phyloP scores from a whole-genome alignment of 495 filamentous ascomycete species.

The Aspergillus conjunctus region DNA sequence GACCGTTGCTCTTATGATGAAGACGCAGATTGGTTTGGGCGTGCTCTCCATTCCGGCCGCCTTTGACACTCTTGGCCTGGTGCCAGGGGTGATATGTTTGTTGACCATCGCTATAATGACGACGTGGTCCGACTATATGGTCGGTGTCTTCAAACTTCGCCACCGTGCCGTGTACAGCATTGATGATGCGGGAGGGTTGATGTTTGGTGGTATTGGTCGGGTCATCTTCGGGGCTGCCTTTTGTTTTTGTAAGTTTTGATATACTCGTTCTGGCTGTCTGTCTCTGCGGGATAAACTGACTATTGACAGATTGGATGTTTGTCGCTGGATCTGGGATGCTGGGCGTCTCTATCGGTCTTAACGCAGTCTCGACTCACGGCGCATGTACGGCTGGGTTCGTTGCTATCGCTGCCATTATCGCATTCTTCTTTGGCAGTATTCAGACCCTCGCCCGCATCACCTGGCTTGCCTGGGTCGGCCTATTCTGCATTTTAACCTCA shows the following conservation, averaged over 20 bases:
- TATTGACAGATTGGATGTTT: neutral
- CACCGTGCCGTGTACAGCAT: constrained; percentile 66
- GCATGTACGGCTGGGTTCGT: constrained; percentile 60
- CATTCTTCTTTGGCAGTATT: constrained; percentile 38
- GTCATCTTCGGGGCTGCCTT: constrained; percentile 60
- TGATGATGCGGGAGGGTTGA: constrained; percentile 63
- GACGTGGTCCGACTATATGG: constrained; percentile 68
- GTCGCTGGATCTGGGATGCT: neutral
- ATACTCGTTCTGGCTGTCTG: no score
- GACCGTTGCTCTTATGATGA: no score
- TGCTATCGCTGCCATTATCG: constrained; percentile 37
- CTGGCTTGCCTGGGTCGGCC: constrained; percentile 44
- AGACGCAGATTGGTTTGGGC: neutral
- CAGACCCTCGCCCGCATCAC: constrained; percentile 42
- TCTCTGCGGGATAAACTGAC: no score
- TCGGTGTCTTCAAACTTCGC: constrained; percentile 67
- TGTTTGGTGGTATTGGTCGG: constrained; percentile 61
- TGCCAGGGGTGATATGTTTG: constrained; percentile 51
- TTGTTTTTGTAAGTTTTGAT: constrained; percentile 20
- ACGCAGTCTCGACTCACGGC: constrained; percentile 62
- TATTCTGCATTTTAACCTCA: constrained; percentile 39
- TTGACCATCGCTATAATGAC: constrained; percentile 58
- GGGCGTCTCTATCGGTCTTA: constrained; percentile 64
- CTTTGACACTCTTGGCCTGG: constrained; percentile 59
- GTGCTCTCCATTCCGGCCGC: constrained; percentile 12